Conservation (phyloP, 148 eudicot species). For the Rhododendron ovatum region DNA sequence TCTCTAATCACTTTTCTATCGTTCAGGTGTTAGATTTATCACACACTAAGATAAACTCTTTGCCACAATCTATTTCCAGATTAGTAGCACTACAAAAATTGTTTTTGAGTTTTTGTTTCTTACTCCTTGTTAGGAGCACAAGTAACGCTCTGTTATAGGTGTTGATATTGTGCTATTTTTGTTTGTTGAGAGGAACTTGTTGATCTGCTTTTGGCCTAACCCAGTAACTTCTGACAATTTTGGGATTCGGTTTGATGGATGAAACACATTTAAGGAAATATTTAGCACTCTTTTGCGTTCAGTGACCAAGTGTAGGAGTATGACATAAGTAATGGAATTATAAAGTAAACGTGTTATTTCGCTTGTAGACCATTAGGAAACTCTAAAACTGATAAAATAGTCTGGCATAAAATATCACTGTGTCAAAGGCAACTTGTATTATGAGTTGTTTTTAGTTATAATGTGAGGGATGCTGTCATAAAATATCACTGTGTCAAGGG, state of each 20-base stretch:
- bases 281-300: not conserved
- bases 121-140: too few species aligned
- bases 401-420: not conserved
- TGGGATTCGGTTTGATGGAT: not conserved
- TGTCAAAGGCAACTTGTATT: too few species aligned
- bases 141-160: too few species aligned
- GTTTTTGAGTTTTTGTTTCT: too few species aligned
- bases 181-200: conserved; percentile 6
- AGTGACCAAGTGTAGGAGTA: not conserved
- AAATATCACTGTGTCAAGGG: too few species aligned
- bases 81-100: too few species aligned
- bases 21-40: not conserved
- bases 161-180: too few species aligned
- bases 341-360: not conserved
- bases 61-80: not conserved
- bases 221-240: conserved; percentile 37
- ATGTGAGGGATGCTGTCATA: too few species aligned
- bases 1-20: not conserved
- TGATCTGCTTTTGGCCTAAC: conserved; percentile 45
- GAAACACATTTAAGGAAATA: not conserved
- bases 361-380: not conserved
- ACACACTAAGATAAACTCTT: not conserved
- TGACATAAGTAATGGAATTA: not conserved
- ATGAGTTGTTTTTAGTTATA: too few species aligned
- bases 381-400: not conserved